A percentile compares a stretch with the other conserved stretches of the same genome.
Conservation (phyloP, 371 early-diverging fungal genomes). For the Mortierella sp. region DNA sequence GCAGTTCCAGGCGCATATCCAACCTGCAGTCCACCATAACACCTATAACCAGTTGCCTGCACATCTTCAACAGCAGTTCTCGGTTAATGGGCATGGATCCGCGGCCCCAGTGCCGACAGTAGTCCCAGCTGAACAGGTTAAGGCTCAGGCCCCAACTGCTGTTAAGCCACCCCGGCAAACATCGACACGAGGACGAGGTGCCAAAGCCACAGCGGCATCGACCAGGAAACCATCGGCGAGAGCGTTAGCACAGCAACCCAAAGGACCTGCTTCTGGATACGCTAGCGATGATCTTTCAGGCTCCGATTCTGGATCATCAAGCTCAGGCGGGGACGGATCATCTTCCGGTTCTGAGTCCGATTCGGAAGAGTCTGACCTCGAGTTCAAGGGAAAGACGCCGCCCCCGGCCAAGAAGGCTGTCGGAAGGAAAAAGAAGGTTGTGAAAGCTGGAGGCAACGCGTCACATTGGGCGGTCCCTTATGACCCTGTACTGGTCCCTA, state of each 20-base stretch:
- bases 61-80: constrained; percentile 47
- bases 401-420: constrained; percentile 31
- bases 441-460: constrained; percentile 29
- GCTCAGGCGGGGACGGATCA: constrained; percentile 28
- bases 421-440: constrained; percentile 30
- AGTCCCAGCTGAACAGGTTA: constrained; percentile 19
- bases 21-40: constrained; percentile 31
- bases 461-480: constrained; percentile 61
- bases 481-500: constrained; percentile 76
- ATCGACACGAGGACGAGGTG: constrained; percentile 29
- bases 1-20: constrained; percentile 24
- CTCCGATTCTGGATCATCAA: constrained; percentile 30
- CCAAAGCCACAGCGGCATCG: constrained; percentile 21
- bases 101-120: constrained; percentile 3
- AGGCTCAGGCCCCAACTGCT: constrained; percentile 26
- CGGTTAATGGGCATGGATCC: constrained; percentile 48
- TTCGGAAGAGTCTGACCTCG: constrained; percentile 45
- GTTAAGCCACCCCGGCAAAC: constrained; percentile 29
- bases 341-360: constrained; percentile 25
- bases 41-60: constrained; percentile 31
- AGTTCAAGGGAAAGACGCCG: constrained; percentile 39
- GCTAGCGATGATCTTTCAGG: constrained; percentile 28
- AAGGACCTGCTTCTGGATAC: constrained; percentile 21
- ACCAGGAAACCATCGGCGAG: constrained; percentile 34
- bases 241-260: constrained; percentile 25